Evolutionary conservation across 371 early-diverging fungal species (phyloP), one percentile per base, ranked within the genome.

Genomic region (Synchytrium microbalum): DNA sequence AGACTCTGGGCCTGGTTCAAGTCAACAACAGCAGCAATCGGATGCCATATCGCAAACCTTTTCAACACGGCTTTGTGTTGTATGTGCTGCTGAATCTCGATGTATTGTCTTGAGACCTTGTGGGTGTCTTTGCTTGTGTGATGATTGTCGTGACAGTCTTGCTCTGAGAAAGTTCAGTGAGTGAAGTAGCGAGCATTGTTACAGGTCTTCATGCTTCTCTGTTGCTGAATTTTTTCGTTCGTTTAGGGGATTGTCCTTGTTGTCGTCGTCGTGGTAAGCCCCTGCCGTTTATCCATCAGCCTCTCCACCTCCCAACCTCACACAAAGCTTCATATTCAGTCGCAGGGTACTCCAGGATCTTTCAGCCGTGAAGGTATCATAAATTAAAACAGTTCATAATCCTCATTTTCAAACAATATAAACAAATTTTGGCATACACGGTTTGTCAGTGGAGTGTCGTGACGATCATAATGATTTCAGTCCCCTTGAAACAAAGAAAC

Each of bases 91-190:
- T 33, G 63, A 59, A 1, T 26, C 31, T 61, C 58, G 63, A 23
- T 28, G 62, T 28, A 62, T 62, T 51, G 38, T 62, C 16, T 62
- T 62, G 25, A 28, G 63, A 58, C 63, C 63, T 28, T 62, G 63
- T 51, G 63, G 63, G 19, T 62, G 63, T 23, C 65, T 62, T 1
- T 64, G 63, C 32, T 3, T 62, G 24, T 62, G 63, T 51, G 63
- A 62, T 62, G 51, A 62, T 19, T 62, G 63, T 51, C 58, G 63
- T 61, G 63, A 62, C 19, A 32, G 30, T 2, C 32, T 62, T 28
- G 64, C 63, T 0, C 30, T 62, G 58, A 27, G 65, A 28, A 61
- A 2, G n/a, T 62, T 57, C 38, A 10, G 38, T 33, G n/a, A 57
- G 25, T 57, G 10, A 51, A n/a, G n/a, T n/a, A n/a, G n/a, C n/a